These are phyloP conservation scores for Leccinum incarnatum DNA, from an alignment of 768 basidiomycete species.

Conservation along the genomic window DNA sequence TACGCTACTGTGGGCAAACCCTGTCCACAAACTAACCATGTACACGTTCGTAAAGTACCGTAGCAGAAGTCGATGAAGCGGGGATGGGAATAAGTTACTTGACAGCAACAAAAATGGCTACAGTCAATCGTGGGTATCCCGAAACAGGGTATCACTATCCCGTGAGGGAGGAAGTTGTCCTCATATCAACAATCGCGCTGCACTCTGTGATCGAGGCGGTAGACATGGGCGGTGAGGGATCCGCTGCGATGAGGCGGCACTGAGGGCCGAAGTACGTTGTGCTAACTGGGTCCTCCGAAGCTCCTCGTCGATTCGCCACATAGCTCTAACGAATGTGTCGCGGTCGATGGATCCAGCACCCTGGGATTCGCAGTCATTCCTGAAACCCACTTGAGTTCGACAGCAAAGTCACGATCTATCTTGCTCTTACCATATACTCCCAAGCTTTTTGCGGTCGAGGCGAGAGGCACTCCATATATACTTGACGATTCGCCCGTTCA, in stretches of 20 bases:
- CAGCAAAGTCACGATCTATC: not conserved
- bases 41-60: not conserved
- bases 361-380: conserved; percentile 68
- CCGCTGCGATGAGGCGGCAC: conserved; percentile 33
- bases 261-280: conserved; percentile 32
- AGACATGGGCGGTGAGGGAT: conserved; percentile 32
- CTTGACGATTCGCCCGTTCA: conserved; percentile 57
- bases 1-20: not conserved
- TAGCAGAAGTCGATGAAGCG: not conserved
- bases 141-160: conserved; percentile 15
- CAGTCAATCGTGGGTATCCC: conserved; percentile 16
- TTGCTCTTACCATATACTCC: conserved; percentile 63
- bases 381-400: conserved; percentile 26
- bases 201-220: conserved; percentile 16
- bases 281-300: conserved; percentile 56
- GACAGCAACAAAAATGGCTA: not conserved
- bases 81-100: conserved; percentile 15
- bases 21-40: not conserved
- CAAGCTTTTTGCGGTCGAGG: conserved; percentile 50
- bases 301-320: conserved; percentile 88
- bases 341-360: conserved; percentile 57
- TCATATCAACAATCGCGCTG: conserved; percentile 14
- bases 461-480: conserved; percentile 62
- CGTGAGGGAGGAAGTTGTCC: not conserved
- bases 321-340: conserved; percentile 69